These are phyloP conservation scores for Eucalyptus sp. DNA, from an alignment of 345 rosid species.

Conservation along the genomic window DNA sequence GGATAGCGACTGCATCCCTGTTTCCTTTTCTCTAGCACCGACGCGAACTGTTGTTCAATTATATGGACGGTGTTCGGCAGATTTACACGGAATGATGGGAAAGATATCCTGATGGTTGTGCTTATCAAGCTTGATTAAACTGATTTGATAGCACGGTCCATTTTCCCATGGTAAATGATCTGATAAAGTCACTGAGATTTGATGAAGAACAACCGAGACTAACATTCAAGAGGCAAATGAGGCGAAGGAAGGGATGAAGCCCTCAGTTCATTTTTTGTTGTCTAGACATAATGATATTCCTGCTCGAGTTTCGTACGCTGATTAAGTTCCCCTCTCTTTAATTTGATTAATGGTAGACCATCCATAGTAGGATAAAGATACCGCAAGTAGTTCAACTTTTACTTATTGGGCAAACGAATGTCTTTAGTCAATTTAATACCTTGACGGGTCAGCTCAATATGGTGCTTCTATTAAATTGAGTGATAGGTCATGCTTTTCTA, in stretches of 20 bases:
- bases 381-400: not conserved
- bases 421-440: not conserved
- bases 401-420: not conserved
- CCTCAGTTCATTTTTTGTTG: not conserved
- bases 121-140: not conserved
- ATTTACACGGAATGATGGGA: not conserved
- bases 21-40: not conserved
- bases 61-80: not conserved
- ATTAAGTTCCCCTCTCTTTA: not conserved
- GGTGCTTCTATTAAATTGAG: not conserved
- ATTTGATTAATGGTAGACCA: not conserved
- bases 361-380: not conserved
- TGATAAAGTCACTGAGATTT: not conserved
- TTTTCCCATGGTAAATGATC: not conserved
- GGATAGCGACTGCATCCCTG: not conserved
- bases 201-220: not conserved
- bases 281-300: not conserved
- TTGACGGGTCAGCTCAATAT: not conserved
- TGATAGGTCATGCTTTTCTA: not conserved
- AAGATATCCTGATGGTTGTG: not conserved
- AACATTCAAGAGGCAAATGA: not conserved
- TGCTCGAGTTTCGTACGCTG: not conserved
- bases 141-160: not conserved
- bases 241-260: not conserved
- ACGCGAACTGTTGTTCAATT: not conserved